Evolutionary conservation across 441 rosid species (phyloP), one percentile per base, ranked within the genome.

Genomic region (Sinapis alba): DNA sequence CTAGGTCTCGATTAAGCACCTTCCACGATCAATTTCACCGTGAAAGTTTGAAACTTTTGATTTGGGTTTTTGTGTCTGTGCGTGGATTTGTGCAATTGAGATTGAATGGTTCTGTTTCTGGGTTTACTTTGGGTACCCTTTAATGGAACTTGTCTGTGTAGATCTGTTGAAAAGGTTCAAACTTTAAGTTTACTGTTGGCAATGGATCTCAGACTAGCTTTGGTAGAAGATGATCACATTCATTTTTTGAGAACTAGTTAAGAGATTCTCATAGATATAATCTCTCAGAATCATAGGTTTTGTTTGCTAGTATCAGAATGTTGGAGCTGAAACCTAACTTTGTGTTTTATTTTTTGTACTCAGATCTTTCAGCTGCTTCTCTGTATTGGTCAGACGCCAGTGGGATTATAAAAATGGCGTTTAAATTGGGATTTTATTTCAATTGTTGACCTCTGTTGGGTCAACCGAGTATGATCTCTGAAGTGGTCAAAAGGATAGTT

Each of bases 361-460:
- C 80, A 77, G 80, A 65, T 77, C 60, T 63, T 65, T 24, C 72
- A 77, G 66, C 71, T 70, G 60, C 67, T 69, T 76, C 75, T 62
- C 20, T 32, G 80, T 20, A 57, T 65, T 77, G 76, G 72, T 77
- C 76, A 63, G 66, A 65, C 72, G 53, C 10, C 32, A 50, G 36
- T 71, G 71, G 76, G 76, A 45, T 65, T 19, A 45, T 65, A 45
- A 70, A 70, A 63, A 62, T 71, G 72, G 24, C 2, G 62, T 71
- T 77, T 77, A 13, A 15, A 0, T 12, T 64, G 68, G 62, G 67
- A 56, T 27, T 64, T 43, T 8, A 30, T 65, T 71, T 71, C 68
- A 47, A 34, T 32, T 77, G 80, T 77, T 71, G 80, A 77, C 80
- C 80, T 65, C 6, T 70, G 68, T 47, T 71, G 68, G 78, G 78